phyloP scores from a whole-genome alignment of 345 rosid genomes.

The Arabidopsis arenosa region DNA sequence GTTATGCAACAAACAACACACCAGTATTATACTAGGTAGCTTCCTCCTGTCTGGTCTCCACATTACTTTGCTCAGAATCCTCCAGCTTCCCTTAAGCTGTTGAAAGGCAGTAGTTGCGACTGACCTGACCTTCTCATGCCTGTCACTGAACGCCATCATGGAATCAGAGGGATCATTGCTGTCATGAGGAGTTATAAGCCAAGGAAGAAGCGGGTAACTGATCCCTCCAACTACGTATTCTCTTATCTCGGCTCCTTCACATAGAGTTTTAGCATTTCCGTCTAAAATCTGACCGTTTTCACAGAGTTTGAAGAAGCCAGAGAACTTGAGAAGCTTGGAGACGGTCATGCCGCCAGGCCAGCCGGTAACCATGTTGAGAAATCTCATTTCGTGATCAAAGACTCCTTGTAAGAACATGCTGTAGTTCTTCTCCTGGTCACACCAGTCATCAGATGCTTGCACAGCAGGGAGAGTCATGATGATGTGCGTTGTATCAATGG shows the following conservation, averaged over 20 bases:
- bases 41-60: constrained; percentile 97
- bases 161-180: constrained; percentile 45
- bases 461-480: constrained; percentile 94
- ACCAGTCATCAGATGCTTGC: constrained; percentile 95
- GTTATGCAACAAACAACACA: constrained; percentile 88
- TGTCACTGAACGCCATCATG: constrained; percentile 52
- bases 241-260: constrained; percentile 53
- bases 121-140: constrained; percentile 68
- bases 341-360: constrained; percentile 94
- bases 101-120: constrained; percentile 73
- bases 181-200: constrained; percentile 86
- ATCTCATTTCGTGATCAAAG: constrained; percentile 88
- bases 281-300: constrained; percentile 67
- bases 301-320: constrained; percentile 78
- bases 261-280: constrained; percentile 55
- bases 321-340: constrained; percentile 68
- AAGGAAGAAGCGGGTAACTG: constrained; percentile 81
- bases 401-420: constrained; percentile 91
- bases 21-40: constrained; percentile 83
- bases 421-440: constrained; percentile 85
- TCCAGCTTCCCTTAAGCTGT: constrained; percentile 91
- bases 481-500: constrained; percentile 83
- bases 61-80: constrained; percentile 90
- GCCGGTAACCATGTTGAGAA: constrained; percentile 89
- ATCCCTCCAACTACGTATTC: constrained; percentile 85